Evolutionary conservation across 306 rosid species (phyloP).

Genomic region (Citrullus mucosospermus): DNA sequence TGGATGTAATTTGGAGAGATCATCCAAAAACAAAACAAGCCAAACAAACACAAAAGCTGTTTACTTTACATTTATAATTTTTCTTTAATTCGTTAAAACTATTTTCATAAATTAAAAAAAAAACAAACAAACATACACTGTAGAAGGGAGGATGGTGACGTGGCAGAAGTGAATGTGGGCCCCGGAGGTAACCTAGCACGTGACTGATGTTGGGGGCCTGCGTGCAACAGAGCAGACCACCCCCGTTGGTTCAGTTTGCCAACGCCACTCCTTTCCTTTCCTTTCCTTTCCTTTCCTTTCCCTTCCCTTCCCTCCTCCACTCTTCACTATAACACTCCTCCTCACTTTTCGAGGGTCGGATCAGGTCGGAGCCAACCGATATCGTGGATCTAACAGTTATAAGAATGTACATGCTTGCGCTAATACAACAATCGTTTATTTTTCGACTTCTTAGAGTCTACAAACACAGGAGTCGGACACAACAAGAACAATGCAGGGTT

Average conservation of each 20-base stretch:
- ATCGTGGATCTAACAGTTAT: not conserved
- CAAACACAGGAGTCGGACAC: not conserved
- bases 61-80: not conserved
- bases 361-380: too few species aligned
- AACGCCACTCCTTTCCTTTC: not conserved
- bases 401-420: not conserved
- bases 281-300: too few species aligned
- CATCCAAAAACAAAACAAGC: not conserved
- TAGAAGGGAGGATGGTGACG: not conserved
- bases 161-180: not conserved
- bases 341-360: not conserved
- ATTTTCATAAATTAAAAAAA: not conserved
- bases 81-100: not conserved
- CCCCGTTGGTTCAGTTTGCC: not conserved
- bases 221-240: constrained; percentile 4
- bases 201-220: constrained; percentile 4
- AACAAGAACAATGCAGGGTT: not conserved
- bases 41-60: not conserved
- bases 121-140: not conserved
- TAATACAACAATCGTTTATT: not conserved
- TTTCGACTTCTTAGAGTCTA: not conserved
- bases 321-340: not conserved
- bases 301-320: not conserved
- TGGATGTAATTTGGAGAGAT: constrained; percentile 6
- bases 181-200: not conserved